A percentile compares a stretch with the other conserved stretches of the same genome.
These are phyloP conservation scores for Malus sieversii DNA, from an alignment of 306 rosid genomes.

Conservation along the genomic window DNA sequence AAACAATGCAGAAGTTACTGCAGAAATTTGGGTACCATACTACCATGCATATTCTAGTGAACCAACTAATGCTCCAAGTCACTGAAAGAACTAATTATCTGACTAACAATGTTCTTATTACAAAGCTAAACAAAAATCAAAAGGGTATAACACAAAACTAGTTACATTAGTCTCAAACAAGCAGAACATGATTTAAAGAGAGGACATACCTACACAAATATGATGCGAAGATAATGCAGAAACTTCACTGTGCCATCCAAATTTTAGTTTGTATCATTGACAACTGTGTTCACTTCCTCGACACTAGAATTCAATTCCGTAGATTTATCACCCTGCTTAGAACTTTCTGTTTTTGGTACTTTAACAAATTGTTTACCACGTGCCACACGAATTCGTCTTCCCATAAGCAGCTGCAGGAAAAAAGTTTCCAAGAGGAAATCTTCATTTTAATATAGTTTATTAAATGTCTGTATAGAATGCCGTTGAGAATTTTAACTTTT, in stretches of 20 bases:
- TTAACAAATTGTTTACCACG: constrained; percentile 64
- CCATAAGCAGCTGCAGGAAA: constrained; percentile 59
- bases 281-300: constrained; percentile 31
- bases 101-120: background rate
- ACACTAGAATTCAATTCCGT: constrained; percentile 28
- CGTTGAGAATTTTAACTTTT: background rate
- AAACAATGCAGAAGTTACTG: background rate
- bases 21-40: background rate
- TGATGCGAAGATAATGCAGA: background rate
- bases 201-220: constrained; percentile 4
- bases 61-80: background rate
- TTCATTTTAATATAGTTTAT: background rate
- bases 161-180: constrained; percentile 5
- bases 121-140: constrained; percentile 1
- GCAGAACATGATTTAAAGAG: constrained; percentile 6
- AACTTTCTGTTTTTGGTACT: constrained; percentile 28
- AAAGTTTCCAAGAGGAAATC: constrained; percentile 3
- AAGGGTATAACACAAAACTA: constrained; percentile 15
- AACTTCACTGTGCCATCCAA: background rate
- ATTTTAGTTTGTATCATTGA: constrained; percentile 15
- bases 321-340: constrained; percentile 32
- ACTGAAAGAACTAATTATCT: background rate
- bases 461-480: background rate
- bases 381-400: constrained; percentile 62
- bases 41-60: background rate